Evolutionary conservation across 2,329 filamentous ascomycete genomes (phyloP).

Genomic region (Lasiodiplodia sp.): DNA sequence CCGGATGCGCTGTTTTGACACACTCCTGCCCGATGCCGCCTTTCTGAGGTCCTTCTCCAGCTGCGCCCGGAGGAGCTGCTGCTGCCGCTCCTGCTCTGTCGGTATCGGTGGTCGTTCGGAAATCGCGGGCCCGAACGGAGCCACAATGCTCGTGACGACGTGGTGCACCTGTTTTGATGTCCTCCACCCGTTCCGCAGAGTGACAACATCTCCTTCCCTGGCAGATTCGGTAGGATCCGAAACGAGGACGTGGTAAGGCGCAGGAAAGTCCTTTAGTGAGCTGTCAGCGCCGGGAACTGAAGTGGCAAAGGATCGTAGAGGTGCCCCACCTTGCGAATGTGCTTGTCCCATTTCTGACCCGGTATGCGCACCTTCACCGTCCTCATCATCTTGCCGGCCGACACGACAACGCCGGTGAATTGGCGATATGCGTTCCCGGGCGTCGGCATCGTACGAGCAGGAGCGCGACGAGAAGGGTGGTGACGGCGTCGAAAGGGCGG

Average conservation of each 20-base stretch:
- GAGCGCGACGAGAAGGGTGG: neutral
- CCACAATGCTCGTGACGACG: conserved; percentile 77
- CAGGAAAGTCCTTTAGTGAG: conserved; percentile 66
- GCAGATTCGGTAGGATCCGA: conserved; percentile 80
- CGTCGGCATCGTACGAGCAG: conserved; percentile 19
- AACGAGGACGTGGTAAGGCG: conserved; percentile 71
- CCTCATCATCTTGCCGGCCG: conserved; percentile 77
- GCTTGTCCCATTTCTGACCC: conserved; percentile 73
- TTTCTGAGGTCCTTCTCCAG: conserved; percentile 64
- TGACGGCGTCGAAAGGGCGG: neutral
- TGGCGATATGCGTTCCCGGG: conserved; percentile 34
- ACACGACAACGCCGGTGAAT: conserved; percentile 72
- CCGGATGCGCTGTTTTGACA: conserved; percentile 5
- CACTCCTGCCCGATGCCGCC: conserved; percentile 43
- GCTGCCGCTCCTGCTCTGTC: conserved; percentile 67
- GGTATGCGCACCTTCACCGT: conserved; percentile 81
- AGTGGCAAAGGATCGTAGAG: neutral
- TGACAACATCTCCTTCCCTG: conserved; percentile 76
- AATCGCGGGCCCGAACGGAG: conserved; percentile 71
- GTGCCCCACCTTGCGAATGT: conserved; percentile 71
- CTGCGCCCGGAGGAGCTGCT: conserved; percentile 61
- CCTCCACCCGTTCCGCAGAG: conserved; percentile 71
- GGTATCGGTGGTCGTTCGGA: conserved; percentile 71
- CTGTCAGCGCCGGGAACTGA: conserved; percentile 7
- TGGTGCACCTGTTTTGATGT: conserved; percentile 73